Evolutionary conservation across 202 grass and related monocot genomes (phyloP).

Genomic region (Alloteropsis angusta): DNA sequence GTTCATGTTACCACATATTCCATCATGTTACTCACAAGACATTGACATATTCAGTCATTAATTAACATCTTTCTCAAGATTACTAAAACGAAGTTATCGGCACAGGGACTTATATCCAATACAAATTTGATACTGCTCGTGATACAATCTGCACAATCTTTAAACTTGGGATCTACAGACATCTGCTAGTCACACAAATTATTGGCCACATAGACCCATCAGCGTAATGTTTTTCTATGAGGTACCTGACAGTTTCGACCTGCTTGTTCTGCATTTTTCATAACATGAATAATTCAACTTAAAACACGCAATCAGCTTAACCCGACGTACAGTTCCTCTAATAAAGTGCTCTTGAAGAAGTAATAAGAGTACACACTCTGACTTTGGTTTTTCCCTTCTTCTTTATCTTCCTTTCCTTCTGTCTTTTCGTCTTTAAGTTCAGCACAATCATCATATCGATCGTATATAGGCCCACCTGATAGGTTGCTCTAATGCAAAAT

Average conservation of each 20-base stretch:
- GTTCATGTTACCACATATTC: no score
- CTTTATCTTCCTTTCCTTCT: not conserved
- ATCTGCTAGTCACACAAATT: no score
- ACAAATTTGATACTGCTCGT: not conserved
- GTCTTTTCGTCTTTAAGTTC: not conserved
- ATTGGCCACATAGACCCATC: not conserved
- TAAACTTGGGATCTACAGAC: not conserved
- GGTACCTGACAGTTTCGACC: not conserved
- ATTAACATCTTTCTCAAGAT: not conserved
- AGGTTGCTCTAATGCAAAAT: not conserved
- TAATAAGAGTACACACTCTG: not conserved
- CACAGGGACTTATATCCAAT: not conserved
- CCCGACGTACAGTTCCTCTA: not conserved
- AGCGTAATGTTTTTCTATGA: not conserved
- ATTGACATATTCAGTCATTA: not conserved
- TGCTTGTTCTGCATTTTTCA: not conserved
- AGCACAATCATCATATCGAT: not conserved
- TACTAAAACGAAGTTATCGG: not conserved
- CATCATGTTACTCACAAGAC: not conserved
- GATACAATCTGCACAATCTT: not conserved
- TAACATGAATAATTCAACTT: not conserved
- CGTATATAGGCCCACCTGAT: constrained; percentile 12
- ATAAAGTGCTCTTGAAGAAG: not conserved
- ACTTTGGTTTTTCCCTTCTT: not conserved
- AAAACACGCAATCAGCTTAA: not conserved